phyloP scores from a whole-genome alignment of 1,139 yeast species.

The Pichia sp. region DNA sequence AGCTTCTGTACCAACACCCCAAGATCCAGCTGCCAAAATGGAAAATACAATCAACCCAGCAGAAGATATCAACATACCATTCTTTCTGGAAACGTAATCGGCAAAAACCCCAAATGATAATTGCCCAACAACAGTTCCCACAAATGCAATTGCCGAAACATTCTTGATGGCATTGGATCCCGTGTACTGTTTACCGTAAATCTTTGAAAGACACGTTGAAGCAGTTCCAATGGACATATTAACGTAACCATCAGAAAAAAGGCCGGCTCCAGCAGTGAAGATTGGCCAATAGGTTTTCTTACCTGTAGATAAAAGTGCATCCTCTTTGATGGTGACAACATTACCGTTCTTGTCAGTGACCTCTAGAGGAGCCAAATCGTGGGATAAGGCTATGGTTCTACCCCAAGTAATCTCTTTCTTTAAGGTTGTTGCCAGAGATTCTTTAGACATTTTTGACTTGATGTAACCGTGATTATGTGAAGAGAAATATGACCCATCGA shows the following conservation, averaged over 20 bases:
- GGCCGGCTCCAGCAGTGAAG: slow-evolving; percentile 83
- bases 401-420: slow-evolving; percentile 37
- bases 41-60: slow-evolving; percentile 66
- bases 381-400: slow-evolving; percentile 20
- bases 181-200: slow-evolving; percentile 60
- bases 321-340: slow-evolving; percentile 18
- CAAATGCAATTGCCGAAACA: slow-evolving; percentile 81
- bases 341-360: slow-evolving; percentile 18
- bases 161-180: slow-evolving; percentile 64
- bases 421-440: no score
- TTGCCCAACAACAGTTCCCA: slow-evolving; percentile 88
- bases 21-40: slow-evolving; percentile 72
- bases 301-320: slow-evolving; percentile 20
- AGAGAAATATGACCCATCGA: no score
- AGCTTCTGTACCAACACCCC: slow-evolving; percentile 56
- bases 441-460: no score
- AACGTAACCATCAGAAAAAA: slow-evolving; percentile 86
- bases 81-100: slow-evolving; percentile 70
- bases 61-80: slow-evolving; percentile 75
- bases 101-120: slow-evolving; percentile 70
- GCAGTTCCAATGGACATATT: slow-evolving; percentile 79
- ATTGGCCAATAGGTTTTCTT: slow-evolving; percentile 53
- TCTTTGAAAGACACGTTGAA: slow-evolving; percentile 52
- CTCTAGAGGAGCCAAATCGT: slow-evolving; percentile 15
- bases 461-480: no score